Conservation (phyloP, 345 rosid genomes). For the Ceriops decandra region DNA sequence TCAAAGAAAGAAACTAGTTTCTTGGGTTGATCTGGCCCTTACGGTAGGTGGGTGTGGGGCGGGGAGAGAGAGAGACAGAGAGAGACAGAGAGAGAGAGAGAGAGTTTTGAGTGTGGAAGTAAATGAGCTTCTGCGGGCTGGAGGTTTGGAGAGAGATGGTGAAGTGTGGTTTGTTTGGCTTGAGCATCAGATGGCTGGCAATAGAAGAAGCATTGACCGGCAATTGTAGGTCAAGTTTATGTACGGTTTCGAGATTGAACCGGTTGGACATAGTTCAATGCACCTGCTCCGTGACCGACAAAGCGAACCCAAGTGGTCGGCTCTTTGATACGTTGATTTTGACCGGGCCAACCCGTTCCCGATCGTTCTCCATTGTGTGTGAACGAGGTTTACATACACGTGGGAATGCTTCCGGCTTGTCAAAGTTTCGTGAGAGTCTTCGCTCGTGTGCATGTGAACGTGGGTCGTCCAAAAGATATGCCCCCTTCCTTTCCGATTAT, state of each 20-base stretch:
- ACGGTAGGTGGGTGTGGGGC: slow-evolving; percentile 21
- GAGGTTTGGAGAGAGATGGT: neutral
- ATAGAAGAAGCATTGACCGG: slow-evolving; percentile 40
- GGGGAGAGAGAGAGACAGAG: slow-evolving; percentile 23
- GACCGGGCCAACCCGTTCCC: slow-evolving; percentile 32
- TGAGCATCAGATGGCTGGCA: slow-evolving; percentile 7
- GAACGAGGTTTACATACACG: slow-evolving; percentile 39
- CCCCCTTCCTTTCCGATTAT: neutral
- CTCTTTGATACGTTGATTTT: slow-evolving; percentile 41
- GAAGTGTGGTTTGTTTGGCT: neutral
- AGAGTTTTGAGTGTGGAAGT: slow-evolving; percentile 14
- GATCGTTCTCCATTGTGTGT: slow-evolving; percentile 18
- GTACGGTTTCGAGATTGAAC: slow-evolving; percentile 42
- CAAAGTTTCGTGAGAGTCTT: slow-evolving; percentile 4
- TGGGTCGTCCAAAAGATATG: neutral
- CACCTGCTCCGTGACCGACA: slow-evolving; percentile 23
- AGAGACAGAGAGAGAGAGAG: slow-evolving; percentile 24
- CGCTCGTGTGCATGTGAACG: slow-evolving; percentile 14
- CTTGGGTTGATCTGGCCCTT: slow-evolving; percentile 33
- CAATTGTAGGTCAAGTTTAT: slow-evolving; percentile 39
- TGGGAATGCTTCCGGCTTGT: slow-evolving; percentile 36
- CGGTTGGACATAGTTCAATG: slow-evolving; percentile 32
- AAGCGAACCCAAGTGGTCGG: slow-evolving; percentile 17
- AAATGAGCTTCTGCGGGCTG: slow-evolving; percentile 16
- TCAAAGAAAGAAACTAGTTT: neutral